These are phyloP conservation scores for Lactarius deliciosus DNA, from an alignment of 768 basidiomycete species.

Conservation along the genomic window DNA sequence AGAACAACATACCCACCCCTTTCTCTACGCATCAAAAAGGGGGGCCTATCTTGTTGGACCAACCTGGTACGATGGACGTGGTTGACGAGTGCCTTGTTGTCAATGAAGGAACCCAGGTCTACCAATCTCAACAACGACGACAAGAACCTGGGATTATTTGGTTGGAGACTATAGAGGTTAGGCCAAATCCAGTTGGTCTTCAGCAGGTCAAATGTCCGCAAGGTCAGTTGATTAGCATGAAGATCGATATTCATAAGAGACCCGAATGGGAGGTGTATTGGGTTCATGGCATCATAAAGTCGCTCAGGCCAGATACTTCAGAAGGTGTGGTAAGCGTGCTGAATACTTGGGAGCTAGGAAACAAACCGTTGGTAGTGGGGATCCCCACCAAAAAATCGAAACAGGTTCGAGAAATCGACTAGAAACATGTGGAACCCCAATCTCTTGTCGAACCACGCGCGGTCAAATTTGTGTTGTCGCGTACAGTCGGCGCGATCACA, in stretches of 20 bases:
- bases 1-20: conserved; percentile 6
- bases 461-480: conserved; percentile 17
- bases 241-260: conserved; percentile 4
- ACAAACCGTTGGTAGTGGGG: conserved; percentile 4
- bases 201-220: conserved; percentile 10
- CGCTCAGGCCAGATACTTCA: conserved; percentile 26
- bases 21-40: conserved; percentile 2
- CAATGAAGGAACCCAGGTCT: conserved; percentile 26
- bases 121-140: conserved; percentile 19
- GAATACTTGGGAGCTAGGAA: not conserved
- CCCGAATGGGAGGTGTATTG: conserved; percentile 18
- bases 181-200: conserved; percentile 25
- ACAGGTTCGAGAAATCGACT: conserved; percentile 10
- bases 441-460: conserved; percentile 20
- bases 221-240: not conserved
- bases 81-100: conserved; percentile 16
- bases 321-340: not conserved
- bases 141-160: conserved; percentile 3
- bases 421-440: conserved; percentile 25
- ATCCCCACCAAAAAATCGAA: not conserved
- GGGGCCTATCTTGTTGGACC: not conserved
- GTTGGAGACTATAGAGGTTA: not conserved
- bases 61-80: conserved; percentile 14
- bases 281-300: conserved; percentile 25
- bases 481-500: conserved; percentile 19